Evolutionary conservation across 176 grass and related monocot species (phyloP), one percentile per base, ranked within the genome.

Genomic region (Eleusine coracana): DNA sequence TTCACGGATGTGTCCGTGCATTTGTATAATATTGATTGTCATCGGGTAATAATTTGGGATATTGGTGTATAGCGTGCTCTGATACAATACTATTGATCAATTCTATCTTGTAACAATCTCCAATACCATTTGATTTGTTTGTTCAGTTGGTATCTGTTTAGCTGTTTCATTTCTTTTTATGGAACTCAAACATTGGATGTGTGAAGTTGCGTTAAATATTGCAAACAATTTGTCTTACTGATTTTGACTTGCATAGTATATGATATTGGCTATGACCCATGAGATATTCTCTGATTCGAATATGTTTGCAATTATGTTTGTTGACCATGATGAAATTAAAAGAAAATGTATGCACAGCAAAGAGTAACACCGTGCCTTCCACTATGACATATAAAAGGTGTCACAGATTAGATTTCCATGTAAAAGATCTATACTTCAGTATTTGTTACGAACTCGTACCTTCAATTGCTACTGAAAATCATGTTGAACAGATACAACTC

Each of bases 1-100:
- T 74, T 70, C 25, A 21, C 14, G 17, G 60, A 45, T 83, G 70
- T 71, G 23, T 28, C 55, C 71, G 77, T 77, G 82, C 44, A 86
- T 81, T 18, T 86, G 83, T 89, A 89, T 82, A 78, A 63, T 79
- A 82, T 39, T 60, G 50, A 77, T 82, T 16, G 15, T 70, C 59
- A 41, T 82, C 7, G 48, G 29, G 80, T 68, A 75, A 82, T 76
- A 87, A 56, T 87, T 86, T 7, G 41, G 31, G 41, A 82, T 82
- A 55, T 64, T 70, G 75, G 45, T 90, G 74, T 86, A 81, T 62
- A 77, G 71, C 65, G 1, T 72, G 17, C 9, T 69, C 44, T 37
- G 45, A 58, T 81, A 52, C 15, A 50, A 8, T 40, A 71, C 46
- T 14, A 79, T 66, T 39, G 56, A 60, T 82, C n/a, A 5, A 23